Percentiles rank a stretch among this genome's conserved stretches.
These are phyloP conservation scores for Trichoderma sp. DNA, from an alignment of 2,329 filamentous ascomycete species.

Conservation along the genomic window DNA sequence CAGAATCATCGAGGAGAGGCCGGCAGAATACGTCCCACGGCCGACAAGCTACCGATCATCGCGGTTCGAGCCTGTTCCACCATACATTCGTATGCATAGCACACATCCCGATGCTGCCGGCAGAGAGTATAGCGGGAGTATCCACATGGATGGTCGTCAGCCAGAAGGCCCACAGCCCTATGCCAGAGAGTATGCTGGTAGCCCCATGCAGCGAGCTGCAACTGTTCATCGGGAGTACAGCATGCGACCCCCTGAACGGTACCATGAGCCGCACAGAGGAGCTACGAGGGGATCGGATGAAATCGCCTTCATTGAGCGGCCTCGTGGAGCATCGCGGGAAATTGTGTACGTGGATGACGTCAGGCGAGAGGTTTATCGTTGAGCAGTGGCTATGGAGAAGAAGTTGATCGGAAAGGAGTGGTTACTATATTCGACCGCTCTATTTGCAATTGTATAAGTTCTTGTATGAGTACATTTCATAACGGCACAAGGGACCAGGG, in stretches of 20 bases:
- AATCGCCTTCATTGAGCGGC: constrained; percentile 45
- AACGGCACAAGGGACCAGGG: neutral
- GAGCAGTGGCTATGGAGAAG: neutral
- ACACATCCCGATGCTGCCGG: constrained; percentile 36
- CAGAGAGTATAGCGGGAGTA: constrained; percentile 30
- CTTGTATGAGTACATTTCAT: constrained; percentile 5
- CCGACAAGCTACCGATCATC: constrained; percentile 58
- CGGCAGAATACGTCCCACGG: constrained; percentile 53
- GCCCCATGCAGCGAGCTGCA: constrained; percentile 26
- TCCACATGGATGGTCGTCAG: constrained; percentile 29
- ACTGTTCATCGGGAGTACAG: constrained; percentile 37
- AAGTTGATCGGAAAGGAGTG: neutral
- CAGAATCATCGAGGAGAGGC: constrained; percentile 43
- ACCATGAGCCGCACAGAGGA: constrained; percentile 38
- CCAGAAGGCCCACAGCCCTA: constrained; percentile 34
- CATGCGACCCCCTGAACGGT: constrained; percentile 42
- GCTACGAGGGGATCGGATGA: constrained; percentile 35
- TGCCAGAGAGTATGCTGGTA: constrained; percentile 30
- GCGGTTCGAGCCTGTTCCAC: constrained; percentile 41
- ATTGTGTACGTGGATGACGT: constrained; percentile 45
- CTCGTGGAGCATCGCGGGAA: constrained; percentile 41
- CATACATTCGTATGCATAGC: constrained; percentile 46
- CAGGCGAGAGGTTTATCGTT: constrained; percentile 38
- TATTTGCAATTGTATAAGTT: neutral
- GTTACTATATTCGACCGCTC: neutral